Evolutionary conservation across 139 green algal genomes (phyloP).

Genomic region (Chlamydomonas incerta): DNA sequence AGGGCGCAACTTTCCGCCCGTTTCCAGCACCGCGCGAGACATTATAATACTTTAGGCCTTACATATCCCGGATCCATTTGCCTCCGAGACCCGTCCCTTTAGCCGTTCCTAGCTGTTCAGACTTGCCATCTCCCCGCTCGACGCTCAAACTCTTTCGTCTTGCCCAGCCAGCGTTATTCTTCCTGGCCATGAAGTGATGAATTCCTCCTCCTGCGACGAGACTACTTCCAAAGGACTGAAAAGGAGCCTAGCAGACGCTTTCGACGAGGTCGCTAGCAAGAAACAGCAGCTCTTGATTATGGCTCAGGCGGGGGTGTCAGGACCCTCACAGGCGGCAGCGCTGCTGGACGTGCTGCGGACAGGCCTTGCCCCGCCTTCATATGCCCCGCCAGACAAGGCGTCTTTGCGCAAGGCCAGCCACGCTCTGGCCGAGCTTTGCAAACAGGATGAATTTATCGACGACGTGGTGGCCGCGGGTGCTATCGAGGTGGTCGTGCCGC

Average conservation of each 20-base stretch:
- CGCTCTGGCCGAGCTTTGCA: conserved; percentile 77
- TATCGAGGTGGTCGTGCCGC: conserved; percentile 75
- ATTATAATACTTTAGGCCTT: too few relatives aligned
- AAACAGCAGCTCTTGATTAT: background rate
- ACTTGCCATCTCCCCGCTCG: too few relatives aligned
- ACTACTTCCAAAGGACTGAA: background rate
- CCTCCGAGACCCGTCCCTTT: too few relatives aligned
- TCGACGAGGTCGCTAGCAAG: conserved; percentile 39
- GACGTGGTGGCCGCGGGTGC: conserved; percentile 73
- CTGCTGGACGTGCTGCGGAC: conserved; percentile 40
- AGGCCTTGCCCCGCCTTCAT: background rate
- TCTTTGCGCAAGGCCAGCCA: conserved; percentile 66
- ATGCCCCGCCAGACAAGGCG: conserved; percentile 44
- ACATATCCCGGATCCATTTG: too few relatives aligned
- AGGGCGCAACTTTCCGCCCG: too few relatives aligned
- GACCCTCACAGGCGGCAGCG: too few relatives aligned
- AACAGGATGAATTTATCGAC: conserved; percentile 84
- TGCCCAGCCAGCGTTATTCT: too few relatives aligned
- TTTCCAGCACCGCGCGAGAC: too few relatives aligned
- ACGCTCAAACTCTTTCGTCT: too few relatives aligned
- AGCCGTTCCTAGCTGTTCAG: too few relatives aligned
- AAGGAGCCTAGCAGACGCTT: conserved; percentile 27
- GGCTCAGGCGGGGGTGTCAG: background rate
- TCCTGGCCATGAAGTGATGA: too few relatives aligned
- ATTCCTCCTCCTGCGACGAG: too few relatives aligned